A percentile compares a stretch with the other conserved stretches of the same genome.
These are phyloP conservation scores for Alternaria postmessia DNA, from an alignment of 2,329 filamentous ascomycete genomes.

Conservation along the genomic window DNA sequence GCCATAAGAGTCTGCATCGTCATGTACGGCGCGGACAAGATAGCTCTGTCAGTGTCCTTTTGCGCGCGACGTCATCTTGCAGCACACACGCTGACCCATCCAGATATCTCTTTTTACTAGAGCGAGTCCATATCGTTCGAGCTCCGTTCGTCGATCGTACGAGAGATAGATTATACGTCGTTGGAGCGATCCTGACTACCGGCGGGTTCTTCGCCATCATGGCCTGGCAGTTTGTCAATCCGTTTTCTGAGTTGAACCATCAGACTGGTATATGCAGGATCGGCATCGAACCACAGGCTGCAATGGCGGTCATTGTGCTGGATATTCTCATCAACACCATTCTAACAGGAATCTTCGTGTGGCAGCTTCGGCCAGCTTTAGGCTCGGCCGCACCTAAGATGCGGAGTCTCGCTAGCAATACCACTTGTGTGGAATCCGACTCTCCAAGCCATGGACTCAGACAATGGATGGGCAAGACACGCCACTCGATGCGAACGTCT, in stretches of 20 bases:
- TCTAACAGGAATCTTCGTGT: conserved; percentile 48
- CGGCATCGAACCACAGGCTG: conserved; percentile 42
- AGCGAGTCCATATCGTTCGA: conserved; percentile 49
- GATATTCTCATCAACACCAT: conserved; percentile 46
- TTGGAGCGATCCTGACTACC: conserved; percentile 29
- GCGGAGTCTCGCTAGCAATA: background rate
- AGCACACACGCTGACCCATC: conserved; percentile 1
- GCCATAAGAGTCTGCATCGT: conserved; percentile 49
- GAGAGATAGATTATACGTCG: conserved; percentile 44
- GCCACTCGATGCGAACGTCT: background rate
- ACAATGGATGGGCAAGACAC: background rate
- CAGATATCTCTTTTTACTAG: conserved; percentile 50
- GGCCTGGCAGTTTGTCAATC: conserved; percentile 32
- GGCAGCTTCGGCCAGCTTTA: conserved; percentile 41
- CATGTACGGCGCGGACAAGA: conserved; percentile 47
- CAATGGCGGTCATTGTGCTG: conserved; percentile 41
- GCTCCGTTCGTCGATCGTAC: conserved; percentile 37
- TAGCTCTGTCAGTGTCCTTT: conserved; percentile 29
- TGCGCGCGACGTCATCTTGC: background rate
- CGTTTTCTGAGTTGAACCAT: conserved; percentile 34
- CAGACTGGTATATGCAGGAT: conserved; percentile 46
- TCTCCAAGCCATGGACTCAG: background rate
- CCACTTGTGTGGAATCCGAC: background rate
- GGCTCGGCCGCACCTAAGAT: background rate
- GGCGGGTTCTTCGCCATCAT: conserved; percentile 33